Percentiles rank a stretch among this genome's conserved stretches.
Evolutionary conservation across 805 yeast species (phyloP).

Genomic region (Candida manassasensis): DNA sequence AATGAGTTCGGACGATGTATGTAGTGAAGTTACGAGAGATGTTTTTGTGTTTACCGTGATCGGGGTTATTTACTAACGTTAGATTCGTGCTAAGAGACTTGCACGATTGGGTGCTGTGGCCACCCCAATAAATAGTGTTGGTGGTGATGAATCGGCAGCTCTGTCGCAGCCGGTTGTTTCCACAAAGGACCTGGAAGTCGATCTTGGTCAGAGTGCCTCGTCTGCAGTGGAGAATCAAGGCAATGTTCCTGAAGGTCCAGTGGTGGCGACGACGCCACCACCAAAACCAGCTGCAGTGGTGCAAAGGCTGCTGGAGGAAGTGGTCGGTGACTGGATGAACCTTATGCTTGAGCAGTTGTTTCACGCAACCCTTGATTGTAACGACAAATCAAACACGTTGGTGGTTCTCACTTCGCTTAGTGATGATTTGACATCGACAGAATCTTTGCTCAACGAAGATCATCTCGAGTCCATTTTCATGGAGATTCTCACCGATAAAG

Average conservation of each 20-base stretch:
- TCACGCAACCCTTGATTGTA: slow-evolving; percentile 26
- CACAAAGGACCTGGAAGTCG: too few species aligned
- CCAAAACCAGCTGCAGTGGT: neutral
- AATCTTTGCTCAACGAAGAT: slow-evolving; percentile 20
- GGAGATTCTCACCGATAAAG: slow-evolving; percentile 53
- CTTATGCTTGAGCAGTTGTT: slow-evolving; percentile 33
- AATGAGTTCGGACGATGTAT: slow-evolving; percentile 15
- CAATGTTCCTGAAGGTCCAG: neutral
- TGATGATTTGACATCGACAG: slow-evolving; percentile 16
- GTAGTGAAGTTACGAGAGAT: slow-evolving; percentile 4
- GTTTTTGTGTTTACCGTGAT: neutral
- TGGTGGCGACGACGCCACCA: neutral
- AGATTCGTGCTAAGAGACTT: slow-evolving; percentile 50
- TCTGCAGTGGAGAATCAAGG: too few species aligned
- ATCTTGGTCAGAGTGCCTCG: too few species aligned
- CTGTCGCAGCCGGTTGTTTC: too few species aligned
- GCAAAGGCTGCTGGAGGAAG: slow-evolving; percentile 9
- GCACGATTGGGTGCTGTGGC: slow-evolving; percentile 35
- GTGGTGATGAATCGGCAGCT: too few species aligned
- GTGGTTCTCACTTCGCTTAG: slow-evolving; percentile 21
- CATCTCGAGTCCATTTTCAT: slow-evolving; percentile 49
- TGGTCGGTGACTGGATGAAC: slow-evolving; percentile 39
- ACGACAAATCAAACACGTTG: slow-evolving; percentile 10
- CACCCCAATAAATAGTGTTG: too few species aligned
- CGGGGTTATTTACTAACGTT: slow-evolving; percentile 3